Evolutionary conservation across 352 stramenopile genomes (phyloP).

Genomic region (Phytophthora sansomeana): DNA sequence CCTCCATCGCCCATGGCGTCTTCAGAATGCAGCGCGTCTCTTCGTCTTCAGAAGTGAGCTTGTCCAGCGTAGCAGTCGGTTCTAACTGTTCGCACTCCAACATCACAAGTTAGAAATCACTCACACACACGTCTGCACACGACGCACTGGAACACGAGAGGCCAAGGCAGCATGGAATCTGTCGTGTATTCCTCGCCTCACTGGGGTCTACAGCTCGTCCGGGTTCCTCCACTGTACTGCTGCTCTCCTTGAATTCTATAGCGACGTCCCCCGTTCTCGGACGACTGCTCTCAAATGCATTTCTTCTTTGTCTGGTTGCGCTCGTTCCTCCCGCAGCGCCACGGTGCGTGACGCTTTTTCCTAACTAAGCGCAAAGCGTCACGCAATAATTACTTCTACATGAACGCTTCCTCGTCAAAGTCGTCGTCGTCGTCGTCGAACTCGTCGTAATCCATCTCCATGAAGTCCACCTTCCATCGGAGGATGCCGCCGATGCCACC

Average conservation of each 20-base stretch:
- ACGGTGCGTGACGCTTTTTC: constrained; percentile 42
- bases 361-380: constrained; percentile 46
- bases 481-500: constrained; percentile 99
- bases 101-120: constrained; percentile 15
- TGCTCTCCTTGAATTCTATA: constrained; percentile 39
- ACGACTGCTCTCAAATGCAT: constrained; percentile 29
- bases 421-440: constrained; percentile 90
- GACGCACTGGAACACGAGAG: constrained; percentile 8
- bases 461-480: constrained; percentile 99
- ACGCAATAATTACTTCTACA: constrained; percentile 86
- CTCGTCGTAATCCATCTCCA: constrained; percentile 97
- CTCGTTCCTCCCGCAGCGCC: constrained; percentile 44
- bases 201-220: constrained; percentile 32
- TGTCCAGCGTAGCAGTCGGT: neutral
- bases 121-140: neutral
- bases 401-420: constrained; percentile 89
- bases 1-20: constrained; percentile 13
- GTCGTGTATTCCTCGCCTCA: constrained; percentile 40
- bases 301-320: constrained; percentile 34
- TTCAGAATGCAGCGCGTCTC: constrained; percentile 17
- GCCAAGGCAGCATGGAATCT: constrained; percentile 23
- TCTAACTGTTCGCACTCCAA: neutral
- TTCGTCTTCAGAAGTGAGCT: constrained; percentile 4
- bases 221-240: constrained; percentile 12
- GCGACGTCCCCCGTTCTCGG: constrained; percentile 14